phyloP scores from a whole-genome alignment of 2,329 filamentous ascomycete species.

The Grosmannia clavigera region DNA sequence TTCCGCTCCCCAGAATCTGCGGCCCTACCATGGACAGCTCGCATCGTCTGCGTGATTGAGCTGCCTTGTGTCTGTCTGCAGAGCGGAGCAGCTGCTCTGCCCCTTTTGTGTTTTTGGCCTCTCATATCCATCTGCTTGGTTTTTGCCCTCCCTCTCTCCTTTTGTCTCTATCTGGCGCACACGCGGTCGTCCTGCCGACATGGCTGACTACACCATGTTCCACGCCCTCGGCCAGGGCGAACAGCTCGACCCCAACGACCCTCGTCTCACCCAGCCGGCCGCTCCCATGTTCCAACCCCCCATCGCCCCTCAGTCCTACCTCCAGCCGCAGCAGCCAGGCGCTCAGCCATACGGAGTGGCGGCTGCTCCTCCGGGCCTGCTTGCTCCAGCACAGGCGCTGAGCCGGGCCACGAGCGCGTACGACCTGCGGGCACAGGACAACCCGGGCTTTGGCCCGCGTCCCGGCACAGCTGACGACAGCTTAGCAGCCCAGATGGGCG shows the following conservation, averaged over 20 bases:
- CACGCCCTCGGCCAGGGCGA: slow-evolving; percentile 38
- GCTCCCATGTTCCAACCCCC: slow-evolving; percentile 38
- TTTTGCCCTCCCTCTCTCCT: neutral
- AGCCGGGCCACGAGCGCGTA: slow-evolving; percentile 21
- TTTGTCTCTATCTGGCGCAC: neutral
- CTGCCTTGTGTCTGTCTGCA: neutral
- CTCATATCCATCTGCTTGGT: neutral
- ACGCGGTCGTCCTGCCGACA: slow-evolving; percentile 6
- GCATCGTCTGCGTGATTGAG: neutral
- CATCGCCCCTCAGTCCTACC: slow-evolving; percentile 40
- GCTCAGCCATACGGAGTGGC: neutral
- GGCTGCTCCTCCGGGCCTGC: neutral
- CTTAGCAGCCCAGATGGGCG: slow-evolving; percentile 63
- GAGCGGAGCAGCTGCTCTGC: neutral
- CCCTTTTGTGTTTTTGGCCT: neutral
- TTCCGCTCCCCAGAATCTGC: neutral
- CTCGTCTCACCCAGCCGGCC: slow-evolving; percentile 29
- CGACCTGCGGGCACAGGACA: slow-evolving; percentile 15
- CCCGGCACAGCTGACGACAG: slow-evolving; percentile 28
- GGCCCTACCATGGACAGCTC: neutral
- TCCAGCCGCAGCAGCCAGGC: slow-evolving; percentile 14
- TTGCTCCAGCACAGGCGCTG: slow-evolving; percentile 20
- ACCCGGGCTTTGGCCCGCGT: slow-evolving; percentile 11
- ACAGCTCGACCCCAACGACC: slow-evolving; percentile 38
- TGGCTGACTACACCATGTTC: slow-evolving; percentile 36